phyloP scores from a whole-genome alignment of 441 rosid species.

The Hura crepitans region DNA sequence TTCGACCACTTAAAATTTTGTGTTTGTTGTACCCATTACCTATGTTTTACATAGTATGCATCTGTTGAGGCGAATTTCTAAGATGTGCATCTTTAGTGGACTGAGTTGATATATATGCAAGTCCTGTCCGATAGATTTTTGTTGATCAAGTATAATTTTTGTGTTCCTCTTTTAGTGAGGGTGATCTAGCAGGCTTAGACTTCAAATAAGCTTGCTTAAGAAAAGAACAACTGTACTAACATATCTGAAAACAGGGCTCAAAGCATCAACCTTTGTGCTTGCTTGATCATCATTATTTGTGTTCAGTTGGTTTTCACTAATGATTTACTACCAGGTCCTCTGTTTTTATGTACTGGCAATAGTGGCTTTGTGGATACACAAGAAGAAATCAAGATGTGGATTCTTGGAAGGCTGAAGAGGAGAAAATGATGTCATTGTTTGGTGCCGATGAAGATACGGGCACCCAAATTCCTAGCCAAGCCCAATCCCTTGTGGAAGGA shows the following conservation, averaged over 20 bases:
- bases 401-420: slow-evolving; percentile 40
- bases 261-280: slow-evolving; percentile 23
- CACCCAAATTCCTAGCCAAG: slow-evolving; percentile 58
- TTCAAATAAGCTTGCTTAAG: slow-evolving; percentile 8
- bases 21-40: neutral
- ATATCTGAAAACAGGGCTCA: neutral
- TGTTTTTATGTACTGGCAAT: slow-evolving; percentile 62
- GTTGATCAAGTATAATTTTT: neutral
- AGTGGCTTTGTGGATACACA: slow-evolving; percentile 68
- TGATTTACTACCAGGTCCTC: slow-evolving; percentile 71
- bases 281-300: slow-evolving; percentile 33
- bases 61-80: neutral
- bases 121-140: neutral
- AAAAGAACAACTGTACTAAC: neutral
- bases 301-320: slow-evolving; percentile 63
- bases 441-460: slow-evolving; percentile 57
- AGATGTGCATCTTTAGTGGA: neutral
- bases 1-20: neutral
- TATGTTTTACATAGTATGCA: neutral
- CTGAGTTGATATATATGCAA: slow-evolving; percentile 9
- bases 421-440: slow-evolving; percentile 36
- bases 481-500: slow-evolving; percentile 70
- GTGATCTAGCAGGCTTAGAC: slow-evolving; percentile 19
- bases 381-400: slow-evolving; percentile 46
- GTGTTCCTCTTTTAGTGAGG: slow-evolving; percentile 5